Evolutionary conservation across 345 rosid species (phyloP), one percentile per base, ranked within the genome.

Genomic region (Pseudoturritis turrita): DNA sequence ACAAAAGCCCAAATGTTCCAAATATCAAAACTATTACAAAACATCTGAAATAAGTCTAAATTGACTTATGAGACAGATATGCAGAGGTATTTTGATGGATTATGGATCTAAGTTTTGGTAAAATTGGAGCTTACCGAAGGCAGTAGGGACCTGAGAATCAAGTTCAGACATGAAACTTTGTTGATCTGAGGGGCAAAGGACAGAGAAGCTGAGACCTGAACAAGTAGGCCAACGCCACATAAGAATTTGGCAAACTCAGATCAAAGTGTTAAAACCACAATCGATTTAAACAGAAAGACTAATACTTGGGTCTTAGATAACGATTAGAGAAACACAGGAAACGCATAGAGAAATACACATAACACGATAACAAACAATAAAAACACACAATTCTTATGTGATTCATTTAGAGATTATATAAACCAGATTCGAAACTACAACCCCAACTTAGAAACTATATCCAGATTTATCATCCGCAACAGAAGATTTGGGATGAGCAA

Each of bases 111-210:
- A n/a, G 56, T 19, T 5, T 3, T 28, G 35, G 26, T n/a, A 22
- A 0, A 31, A 35, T 6, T 0, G 28, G 36, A 39, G 62, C 85
- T 39, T 71, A 85, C 89, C 87, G 37, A 83, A 83, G 72, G 87
- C 62, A 78, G 84, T 68, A 75, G 87, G 89, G 74, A 81, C 55
- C 65, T 78, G 81, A 63, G 56, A 64, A 81, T 85, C 84, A 75
- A 83, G 76, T 61, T 83, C 89, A 80, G 89, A 85, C 89, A 85
- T 85, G 87, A 85, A 85, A 76, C 72, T 78, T 70, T 70, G 77
- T 45, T 79, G 67, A 63, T 70, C 64, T 70, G 75, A 11, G 59
- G 75, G 70, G 75, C 0, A 56, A 70, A 46, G 13, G 9, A 75
- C 21, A 3, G 52, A 55, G 66, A 70, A 62, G 28, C 79, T 70